Evolutionary conservation across 495 filamentous ascomycete genomes (phyloP).

Genomic region (Aspergillus saccharolyticus): DNA sequence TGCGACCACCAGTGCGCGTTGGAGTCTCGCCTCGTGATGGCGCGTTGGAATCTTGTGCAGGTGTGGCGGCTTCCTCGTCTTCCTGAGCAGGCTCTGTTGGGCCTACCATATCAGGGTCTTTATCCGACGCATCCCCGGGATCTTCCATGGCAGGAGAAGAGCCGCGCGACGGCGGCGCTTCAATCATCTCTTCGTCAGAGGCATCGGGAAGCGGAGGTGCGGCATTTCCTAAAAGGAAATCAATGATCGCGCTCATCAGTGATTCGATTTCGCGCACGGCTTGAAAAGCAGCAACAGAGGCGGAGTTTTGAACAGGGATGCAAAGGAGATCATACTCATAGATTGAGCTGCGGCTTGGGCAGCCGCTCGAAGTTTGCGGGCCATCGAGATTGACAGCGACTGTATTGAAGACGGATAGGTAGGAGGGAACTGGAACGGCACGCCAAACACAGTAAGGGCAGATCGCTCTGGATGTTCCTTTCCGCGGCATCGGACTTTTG

Average conservation of each 20-base stretch:
- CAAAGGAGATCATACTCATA: conserved; percentile 30
- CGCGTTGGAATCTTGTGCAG: conserved; percentile 35
- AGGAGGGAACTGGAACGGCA: conserved; percentile 5
- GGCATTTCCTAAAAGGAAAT: conserved; percentile 35
- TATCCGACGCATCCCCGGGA: conserved; percentile 23
- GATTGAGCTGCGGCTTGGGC: conserved; percentile 48
- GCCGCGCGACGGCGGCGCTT: conserved; percentile 36
- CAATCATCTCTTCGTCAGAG: conserved; percentile 48
- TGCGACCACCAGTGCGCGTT: conserved; percentile 29
- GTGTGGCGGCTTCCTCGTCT: conserved; percentile 32
- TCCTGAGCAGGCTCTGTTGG: conserved; percentile 26
- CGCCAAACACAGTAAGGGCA: conserved; percentile 14
- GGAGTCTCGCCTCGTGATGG: conserved; percentile 32
- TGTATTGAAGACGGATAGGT: not conserved
- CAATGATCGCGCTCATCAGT: conserved; percentile 18
- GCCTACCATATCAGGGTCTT: conserved; percentile 32
- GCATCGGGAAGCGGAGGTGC: conserved; percentile 38
- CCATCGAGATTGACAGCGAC: conserved; percentile 33
- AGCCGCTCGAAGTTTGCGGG: conserved; percentile 43
- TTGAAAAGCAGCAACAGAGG: not conserved
- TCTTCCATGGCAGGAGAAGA: conserved; percentile 32
- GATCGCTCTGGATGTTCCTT: conserved; percentile 3
- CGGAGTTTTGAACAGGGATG: not conserved
- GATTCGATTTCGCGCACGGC: not conserved
- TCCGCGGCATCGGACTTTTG: conserved; percentile 11